Evolutionary conservation across 2,329 filamentous ascomycete species (phyloP).

Genomic region (Fusarium mexicanum): DNA sequence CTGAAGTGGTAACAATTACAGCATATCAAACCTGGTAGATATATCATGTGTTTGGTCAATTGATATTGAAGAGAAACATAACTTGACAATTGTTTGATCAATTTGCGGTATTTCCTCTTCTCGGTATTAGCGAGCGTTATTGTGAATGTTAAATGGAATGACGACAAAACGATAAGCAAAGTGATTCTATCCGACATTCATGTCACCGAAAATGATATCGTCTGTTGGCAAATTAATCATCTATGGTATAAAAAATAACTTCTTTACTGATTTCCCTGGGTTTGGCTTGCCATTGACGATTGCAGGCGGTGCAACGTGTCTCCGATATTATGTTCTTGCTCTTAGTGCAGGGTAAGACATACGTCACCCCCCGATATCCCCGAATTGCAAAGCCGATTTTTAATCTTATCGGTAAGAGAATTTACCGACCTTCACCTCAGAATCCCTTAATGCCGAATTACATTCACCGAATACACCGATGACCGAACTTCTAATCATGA

Average conservation of each 20-base stretch:
- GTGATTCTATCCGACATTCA: too few relatives aligned
- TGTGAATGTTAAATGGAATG: too few relatives aligned
- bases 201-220: not conserved
- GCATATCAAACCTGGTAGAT: too few relatives aligned
- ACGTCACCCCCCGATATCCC: not conserved
- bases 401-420: not conserved
- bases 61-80: too few relatives aligned
- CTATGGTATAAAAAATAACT: not conserved
- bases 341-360: not conserved
- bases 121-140: fast-evolving
- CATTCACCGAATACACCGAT: not conserved
- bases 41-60: not conserved
- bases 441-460: not conserved
- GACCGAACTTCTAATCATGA: not conserved
- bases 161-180: too few relatives aligned
- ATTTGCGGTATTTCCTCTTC: too few relatives aligned
- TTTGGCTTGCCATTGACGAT: not conserved
- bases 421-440: not conserved
- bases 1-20: not conserved
- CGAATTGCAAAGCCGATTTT: not conserved
- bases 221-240: not conserved
- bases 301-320: not conserved
- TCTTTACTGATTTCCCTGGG: too few relatives aligned
- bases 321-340: not conserved
- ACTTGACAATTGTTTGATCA: fast-evolving